Evolutionary conservation across 208 protist genomes (phyloP).

Genomic region (Acanthamoeba healyi): DNA sequence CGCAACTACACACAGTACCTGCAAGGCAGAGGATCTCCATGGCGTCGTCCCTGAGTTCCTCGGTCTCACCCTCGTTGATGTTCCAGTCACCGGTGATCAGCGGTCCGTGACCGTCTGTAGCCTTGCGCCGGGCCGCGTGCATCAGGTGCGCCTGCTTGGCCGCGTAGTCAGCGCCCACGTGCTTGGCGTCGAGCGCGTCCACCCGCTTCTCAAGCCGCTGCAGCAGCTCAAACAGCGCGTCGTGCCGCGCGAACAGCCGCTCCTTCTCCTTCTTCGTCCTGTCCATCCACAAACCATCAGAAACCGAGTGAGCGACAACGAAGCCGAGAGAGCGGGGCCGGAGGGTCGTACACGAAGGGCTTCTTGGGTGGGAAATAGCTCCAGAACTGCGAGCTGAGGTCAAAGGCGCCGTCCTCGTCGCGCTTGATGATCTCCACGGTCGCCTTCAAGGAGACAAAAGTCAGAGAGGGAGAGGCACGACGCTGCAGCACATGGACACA

Average conservation of each 20-base stretch:
- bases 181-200: conserved; percentile 23
- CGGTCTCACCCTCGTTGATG: conserved; percentile 8
- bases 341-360: conserved; percentile 1
- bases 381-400: conserved; percentile 33
- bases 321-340: background rate
- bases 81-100: conserved; percentile 5
- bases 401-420: background rate
- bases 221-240: conserved; percentile 36
- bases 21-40: conserved; percentile 46
- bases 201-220: background rate
- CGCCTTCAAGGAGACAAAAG: background rate
- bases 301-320: background rate
- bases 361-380: conserved; percentile 59
- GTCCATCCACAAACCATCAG: background rate
- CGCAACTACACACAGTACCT: background rate
- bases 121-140: background rate
- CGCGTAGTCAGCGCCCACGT: conserved; percentile 1
- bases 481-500: too few species aligned
- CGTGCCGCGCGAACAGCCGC: background rate
- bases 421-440: conserved; percentile 45
- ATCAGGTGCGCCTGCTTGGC: background rate
- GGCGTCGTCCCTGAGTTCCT: background rate
- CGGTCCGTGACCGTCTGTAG: background rate
- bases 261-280: conserved; percentile 57
- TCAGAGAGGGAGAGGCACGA: background rate